These are phyloP conservation scores for Sarocladium strictum DNA, from an alignment of 2,329 filamentous ascomycete species.

Conservation along the genomic window DNA sequence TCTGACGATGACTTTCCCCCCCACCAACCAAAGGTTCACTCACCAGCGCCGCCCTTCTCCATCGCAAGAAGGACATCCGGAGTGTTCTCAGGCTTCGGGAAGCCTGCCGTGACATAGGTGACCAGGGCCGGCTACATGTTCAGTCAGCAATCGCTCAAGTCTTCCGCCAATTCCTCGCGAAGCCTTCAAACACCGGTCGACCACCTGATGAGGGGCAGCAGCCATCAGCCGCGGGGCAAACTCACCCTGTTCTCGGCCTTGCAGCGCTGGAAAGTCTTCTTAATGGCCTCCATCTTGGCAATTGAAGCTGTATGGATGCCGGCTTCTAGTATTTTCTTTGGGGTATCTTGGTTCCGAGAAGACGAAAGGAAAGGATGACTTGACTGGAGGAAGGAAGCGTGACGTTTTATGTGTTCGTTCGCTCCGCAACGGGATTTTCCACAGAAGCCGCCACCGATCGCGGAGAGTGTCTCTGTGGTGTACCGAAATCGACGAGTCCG, in stretches of 20 bases:
- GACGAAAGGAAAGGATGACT: neutral
- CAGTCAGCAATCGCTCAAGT: constrained; percentile 11
- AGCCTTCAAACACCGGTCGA: no score
- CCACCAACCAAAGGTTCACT: constrained; percentile 22
- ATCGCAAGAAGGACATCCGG: constrained; percentile 80
- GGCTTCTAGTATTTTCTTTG: neutral
- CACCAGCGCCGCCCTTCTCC: constrained; percentile 88
- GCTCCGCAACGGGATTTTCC: constrained; percentile 4
- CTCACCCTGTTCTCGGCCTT: constrained; percentile 53
- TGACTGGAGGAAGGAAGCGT: no score
- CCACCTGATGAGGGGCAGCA: constrained; percentile 20
- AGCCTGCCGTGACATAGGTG: constrained; percentile 94
- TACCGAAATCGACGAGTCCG: constrained; percentile 3
- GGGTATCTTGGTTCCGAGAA: neutral
- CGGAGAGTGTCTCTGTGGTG: neutral
- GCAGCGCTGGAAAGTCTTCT: constrained; percentile 53
- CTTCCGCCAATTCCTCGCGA: constrained; percentile 11
- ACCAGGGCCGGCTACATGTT: constrained; percentile 68
- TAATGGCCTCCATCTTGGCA: constrained; percentile 48
- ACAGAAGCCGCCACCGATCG: constrained; percentile 8
- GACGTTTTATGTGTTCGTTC: constrained; percentile 5
- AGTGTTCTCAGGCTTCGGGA: constrained; percentile 74
- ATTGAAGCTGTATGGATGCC: neutral
- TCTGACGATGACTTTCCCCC: neutral
- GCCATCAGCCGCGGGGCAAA: constrained; percentile 14